Conservation (phyloP, 306 rosid species). For the Vigna mungo region DNA sequence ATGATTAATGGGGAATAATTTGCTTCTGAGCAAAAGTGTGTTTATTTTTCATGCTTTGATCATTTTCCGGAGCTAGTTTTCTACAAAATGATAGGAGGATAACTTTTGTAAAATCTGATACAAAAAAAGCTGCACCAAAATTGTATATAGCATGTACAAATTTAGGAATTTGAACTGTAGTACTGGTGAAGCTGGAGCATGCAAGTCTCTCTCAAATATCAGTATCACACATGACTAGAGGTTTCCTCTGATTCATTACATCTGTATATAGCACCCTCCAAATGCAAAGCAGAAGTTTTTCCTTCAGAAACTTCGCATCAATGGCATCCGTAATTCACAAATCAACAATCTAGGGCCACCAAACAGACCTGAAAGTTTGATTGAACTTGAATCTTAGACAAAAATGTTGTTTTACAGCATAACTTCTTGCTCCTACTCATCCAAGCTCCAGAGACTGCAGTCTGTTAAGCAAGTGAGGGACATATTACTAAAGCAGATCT, state of each 20-base stretch:
- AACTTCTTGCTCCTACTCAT: slow-evolving; percentile 35
- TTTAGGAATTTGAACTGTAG: slow-evolving; percentile 37
- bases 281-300: neutral
- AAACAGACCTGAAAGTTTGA: slow-evolving; percentile 24
- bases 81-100: neutral
- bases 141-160: slow-evolving; percentile 34
- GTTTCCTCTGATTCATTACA: slow-evolving; percentile 31
- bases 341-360: slow-evolving; percentile 14
- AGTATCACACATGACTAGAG: neutral
- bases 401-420: slow-evolving; percentile 33
- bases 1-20: neutral
- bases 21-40: neutral
- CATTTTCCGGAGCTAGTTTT: slow-evolving; percentile 22
- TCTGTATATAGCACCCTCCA: slow-evolving; percentile 27
- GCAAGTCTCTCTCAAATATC: slow-evolving; percentile 15
- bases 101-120: slow-evolving; percentile 25
- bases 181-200: slow-evolving; percentile 31
- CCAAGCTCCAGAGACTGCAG: slow-evolving; percentile 41
- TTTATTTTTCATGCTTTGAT: slow-evolving; percentile 13
- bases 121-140: slow-evolving; percentile 34
- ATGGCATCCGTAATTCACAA: neutral
- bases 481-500: slow-evolving; percentile 43
- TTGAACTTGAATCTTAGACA: slow-evolving; percentile 41
- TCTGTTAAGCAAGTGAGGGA: slow-evolving; percentile 49
- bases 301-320: neutral